These are phyloP conservation scores for Sesbania bispinosa DNA, from an alignment of 306 rosid species.

Conservation along the genomic window DNA sequence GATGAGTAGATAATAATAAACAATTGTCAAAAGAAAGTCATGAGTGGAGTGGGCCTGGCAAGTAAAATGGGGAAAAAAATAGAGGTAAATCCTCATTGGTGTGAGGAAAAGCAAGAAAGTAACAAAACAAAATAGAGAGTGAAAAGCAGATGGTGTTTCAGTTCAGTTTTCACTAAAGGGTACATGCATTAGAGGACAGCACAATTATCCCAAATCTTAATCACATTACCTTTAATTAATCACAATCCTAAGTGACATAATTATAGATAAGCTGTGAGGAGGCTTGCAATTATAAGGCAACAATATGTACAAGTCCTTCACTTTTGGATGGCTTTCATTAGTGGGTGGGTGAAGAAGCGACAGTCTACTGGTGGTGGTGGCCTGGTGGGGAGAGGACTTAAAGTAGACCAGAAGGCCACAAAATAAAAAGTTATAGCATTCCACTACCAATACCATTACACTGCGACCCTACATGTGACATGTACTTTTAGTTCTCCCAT, in stretches of 20 bases:
- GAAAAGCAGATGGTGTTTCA: background rate
- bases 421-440: too few relatives aligned
- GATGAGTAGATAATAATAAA: background rate
- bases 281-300: too few relatives aligned
- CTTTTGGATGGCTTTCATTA: background rate
- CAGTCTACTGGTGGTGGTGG: too few relatives aligned
- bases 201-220: conserved; percentile 6
- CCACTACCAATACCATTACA: too few relatives aligned
- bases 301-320: too few relatives aligned
- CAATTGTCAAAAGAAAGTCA: background rate
- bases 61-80: background rate
- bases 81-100: conserved; percentile 16
- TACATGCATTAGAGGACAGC: background rate
- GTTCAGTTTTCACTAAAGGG: too few relatives aligned
- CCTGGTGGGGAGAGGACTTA: too few relatives aligned
- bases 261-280: too few relatives aligned
- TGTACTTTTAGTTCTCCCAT: too few relatives aligned
- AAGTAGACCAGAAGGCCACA: too few relatives aligned
- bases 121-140: background rate
- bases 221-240: background rate
- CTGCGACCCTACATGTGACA: too few relatives aligned
- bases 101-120: conserved; percentile 1
- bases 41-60: background rate
- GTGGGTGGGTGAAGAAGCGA: background rate
- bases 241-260: background rate